Base-by-base conservation (phyloP, 495 filamentous ascomycete genomes). In the Penicillium alfredii region DNA sequence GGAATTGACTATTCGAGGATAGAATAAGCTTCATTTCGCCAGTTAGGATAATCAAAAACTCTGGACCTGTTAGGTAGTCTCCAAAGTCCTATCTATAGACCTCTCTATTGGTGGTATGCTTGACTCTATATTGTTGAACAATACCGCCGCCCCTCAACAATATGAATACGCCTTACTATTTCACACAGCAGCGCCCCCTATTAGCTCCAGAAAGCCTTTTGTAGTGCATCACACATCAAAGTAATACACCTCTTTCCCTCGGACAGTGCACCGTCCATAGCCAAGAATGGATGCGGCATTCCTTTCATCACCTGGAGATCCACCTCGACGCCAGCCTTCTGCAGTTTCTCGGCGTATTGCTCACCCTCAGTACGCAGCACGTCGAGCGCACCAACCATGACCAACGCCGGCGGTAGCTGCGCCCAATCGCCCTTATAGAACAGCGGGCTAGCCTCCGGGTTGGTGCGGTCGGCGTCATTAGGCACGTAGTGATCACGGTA, bases 221-320 rank as follows among this genome's bases (percentile, higher is more conserved):
- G 63, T 45, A 76, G 43, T 4, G 65, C 52, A 36, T 76, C 71
- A 45, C 72, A 74, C 62, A 77, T 72, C 43, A 68, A 48, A 0
- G 65, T 71, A 45, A 78, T 74, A 4, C 70, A 71, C 35, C 70
- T 51, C 40, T 58, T 72, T 0, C 73, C 75, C 35, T 71, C 73
- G 20, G 68, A 58, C 30, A 77, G 48, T 4, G 60, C 73, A 7
- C 57, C 69, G 56, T 79, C 75, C 75, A 77, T 77, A 6, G 73
- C 73, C 39, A 79, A 55, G 49, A 77, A 77, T n/a, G 75, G 75
- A 60, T 79, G 75, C 8, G 73, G 75, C 71, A 75, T 75, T 0
- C 72, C 73, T 51, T 73, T 66, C 72, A 76, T 76, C 18, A 76
- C 55, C 47, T 76, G 65, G 28, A 74, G 47, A 47, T 76, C 61